Evolutionary conservation across 164 flowering plant genomes (phyloP), one percentile per base, ranked within the genome.

Genomic region (Chimonanthus praecox): DNA sequence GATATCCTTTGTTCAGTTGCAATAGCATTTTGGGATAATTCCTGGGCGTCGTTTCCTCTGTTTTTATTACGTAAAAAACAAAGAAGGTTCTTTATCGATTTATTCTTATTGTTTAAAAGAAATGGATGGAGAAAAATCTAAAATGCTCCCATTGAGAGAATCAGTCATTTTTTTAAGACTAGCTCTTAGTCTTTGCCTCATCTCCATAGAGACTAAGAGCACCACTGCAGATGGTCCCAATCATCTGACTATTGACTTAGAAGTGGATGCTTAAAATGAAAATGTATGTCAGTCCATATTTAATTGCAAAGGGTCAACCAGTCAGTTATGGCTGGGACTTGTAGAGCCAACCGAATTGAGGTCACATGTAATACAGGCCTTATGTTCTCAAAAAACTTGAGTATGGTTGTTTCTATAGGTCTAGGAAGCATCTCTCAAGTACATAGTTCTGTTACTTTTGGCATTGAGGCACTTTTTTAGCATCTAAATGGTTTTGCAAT

Each of bases 1-100:
- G 99, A 92, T 96, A 95, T 95, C 99, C 99, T 92, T 72, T 2
- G 44, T 43, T 54, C 8, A 54, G 60, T 54, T 13, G n/a, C 60
- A 13, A 54, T 6, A 3, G 16, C 16, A 13, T 54, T 54, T 49
- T 18, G 64, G 51, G 43, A 58, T 7, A 54, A 33, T 10, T 47
- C 21, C 5, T n/a, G 10, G 20, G 6, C 6, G 44, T n/a, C 18
- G 5, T 71, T 60, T 47, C 47, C 20, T 13, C 1, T 16, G 4
- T 47, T 47, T 67, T 33, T 33, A 33, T 33, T 33, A 33, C 33
- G 1, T 33, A 33, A 33, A 33, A 33, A 33, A 33, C 33, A 33
- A 33, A 33, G 33, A 33, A 1, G 4, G n/a, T 54, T 13, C 16
- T 54, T 54, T 13, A 4, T 11, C 60, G 16, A 11, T 54, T n/a